Base-by-base conservation (phyloP, 78 protist species). In the Dictyostelium purpureum region DNA sequence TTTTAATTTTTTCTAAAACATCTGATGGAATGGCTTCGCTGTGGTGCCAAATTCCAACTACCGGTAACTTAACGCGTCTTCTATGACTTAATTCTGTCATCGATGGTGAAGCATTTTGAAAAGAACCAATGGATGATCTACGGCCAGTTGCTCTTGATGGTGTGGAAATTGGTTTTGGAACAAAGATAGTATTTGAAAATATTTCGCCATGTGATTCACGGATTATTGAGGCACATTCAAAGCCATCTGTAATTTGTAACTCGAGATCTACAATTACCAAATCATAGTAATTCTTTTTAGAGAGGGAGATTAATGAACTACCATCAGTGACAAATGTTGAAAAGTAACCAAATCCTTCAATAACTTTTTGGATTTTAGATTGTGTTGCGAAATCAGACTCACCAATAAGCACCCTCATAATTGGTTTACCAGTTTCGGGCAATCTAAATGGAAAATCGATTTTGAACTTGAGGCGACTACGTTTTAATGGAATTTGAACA, bases 281-380 rank as follows among this genome's bases (percentile, higher is more conserved):
- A 71, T 83, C 90, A 71, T 83, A 83, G 21, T 71, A 83, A n/a
- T 83, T 83, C 90, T 83, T 83, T 67, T 83, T 67, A 0, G 77
- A 33, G 12, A 83, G 7, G 0, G 90, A 83, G 11, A 83, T 14
- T 3, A 71, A 6, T 6, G 70, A 7, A 6, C 33, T 14, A 31
- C 90, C 90, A 51, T 83, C 90, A 0, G 66, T 37, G 0, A 71
- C 90, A 67, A 83, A 56, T 1, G 81, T 67, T 24, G 54, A 83
- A 31, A 61, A 52, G 24, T 71, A 71, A 33, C 73, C 77, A 57
- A 71, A 83, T 2, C 35, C 14, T 38, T 83, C 61, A 4, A 83
- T 16, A 38, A 12, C 37, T 9, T 51, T 56, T 56, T 83, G 79
- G 14, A 83, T 71, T 31, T 33, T 24, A 16, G 43, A 37, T 40